Conservation (phyloP, 768 basidiomycete genomes). For the Boletus speciosus region DNA sequence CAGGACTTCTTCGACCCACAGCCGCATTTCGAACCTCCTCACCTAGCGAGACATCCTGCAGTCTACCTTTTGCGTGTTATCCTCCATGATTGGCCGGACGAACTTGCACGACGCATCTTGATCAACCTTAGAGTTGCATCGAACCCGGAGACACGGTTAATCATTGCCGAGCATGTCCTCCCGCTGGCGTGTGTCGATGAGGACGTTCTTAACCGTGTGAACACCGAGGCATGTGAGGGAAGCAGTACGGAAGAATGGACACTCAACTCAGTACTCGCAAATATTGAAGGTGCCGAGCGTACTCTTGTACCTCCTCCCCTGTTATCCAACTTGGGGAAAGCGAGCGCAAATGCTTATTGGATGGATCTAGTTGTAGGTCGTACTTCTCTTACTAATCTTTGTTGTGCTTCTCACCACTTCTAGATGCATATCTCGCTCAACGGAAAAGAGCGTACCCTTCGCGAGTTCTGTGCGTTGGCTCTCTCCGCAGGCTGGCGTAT, state of each 20-base stretch:
- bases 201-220: constrained; percentile 8
- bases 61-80: constrained; percentile 71
- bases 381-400: not conserved
- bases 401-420: not conserved
- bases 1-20: constrained; percentile 79
- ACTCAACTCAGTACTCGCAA: constrained; percentile 32
- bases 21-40: constrained; percentile 30
- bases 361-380: constrained; percentile 60
- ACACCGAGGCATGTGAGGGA: constrained; percentile 5
- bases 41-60: constrained; percentile 41
- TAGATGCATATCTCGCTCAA: constrained; percentile 73
- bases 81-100: constrained; percentile 78
- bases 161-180: constrained; percentile 70
- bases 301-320: constrained; percentile 57
- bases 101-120: constrained; percentile 44
- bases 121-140: constrained; percentile 41
- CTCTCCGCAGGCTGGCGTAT: constrained; percentile 62
- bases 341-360: constrained; percentile 63
- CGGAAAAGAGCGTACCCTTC: constrained; percentile 65
- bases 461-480: constrained; percentile 54
- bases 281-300: constrained; percentile 50
- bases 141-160: constrained; percentile 46
- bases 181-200: constrained; percentile 67
- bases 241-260: constrained; percentile 24
- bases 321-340: constrained; percentile 72